Evolutionary conservation across 208 protist genomes (phyloP).

Genomic region (Porcisia hertigi): DNA sequence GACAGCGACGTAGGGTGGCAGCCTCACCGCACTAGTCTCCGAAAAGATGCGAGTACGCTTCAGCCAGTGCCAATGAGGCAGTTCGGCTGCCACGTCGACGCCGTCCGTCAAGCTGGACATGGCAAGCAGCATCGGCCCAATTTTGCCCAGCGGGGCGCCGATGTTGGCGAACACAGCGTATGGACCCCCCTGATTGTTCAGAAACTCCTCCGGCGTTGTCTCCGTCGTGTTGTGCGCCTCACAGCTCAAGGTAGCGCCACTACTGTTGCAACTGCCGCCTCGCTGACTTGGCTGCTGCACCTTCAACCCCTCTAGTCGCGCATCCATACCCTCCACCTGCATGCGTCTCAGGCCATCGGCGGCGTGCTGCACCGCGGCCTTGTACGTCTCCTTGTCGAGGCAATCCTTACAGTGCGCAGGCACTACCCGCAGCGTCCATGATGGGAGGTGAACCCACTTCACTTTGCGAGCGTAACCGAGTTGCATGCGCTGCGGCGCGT

Average conservation of each 20-base stretch:
- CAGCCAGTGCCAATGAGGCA: conserved; percentile 25
- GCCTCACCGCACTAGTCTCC: not conserved
- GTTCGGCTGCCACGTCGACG: conserved; percentile 6
- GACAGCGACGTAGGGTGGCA: conserved; percentile 15
- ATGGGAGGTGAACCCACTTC: conserved; percentile 19
- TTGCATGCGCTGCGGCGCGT: conserved; percentile 2
- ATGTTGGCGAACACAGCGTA: conserved; percentile 15
- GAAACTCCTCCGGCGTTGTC: not conserved
- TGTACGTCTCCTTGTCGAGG: not conserved
- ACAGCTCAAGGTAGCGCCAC: not conserved
- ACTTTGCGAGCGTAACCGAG: not conserved
- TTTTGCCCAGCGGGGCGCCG: conserved; percentile 14
- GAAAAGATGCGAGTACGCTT: not conserved
- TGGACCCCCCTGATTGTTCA: not conserved
- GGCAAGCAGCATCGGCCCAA: conserved; percentile 26
- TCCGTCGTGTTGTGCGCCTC: not conserved
- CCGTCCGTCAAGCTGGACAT: conserved; percentile 27
- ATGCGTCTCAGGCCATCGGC: not conserved
- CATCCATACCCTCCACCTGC: not conserved
- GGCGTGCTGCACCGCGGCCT: not conserved
- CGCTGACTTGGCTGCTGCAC: not conserved
- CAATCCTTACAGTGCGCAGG: conserved; percentile 11
- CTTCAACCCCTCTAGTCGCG: not conserved
- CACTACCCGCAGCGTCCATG: conserved; percentile 27
- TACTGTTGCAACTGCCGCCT: not conserved